Base-by-base conservation (phyloP, 2,329 filamentous ascomycete species). In the Podosphaera fusca region DNA sequence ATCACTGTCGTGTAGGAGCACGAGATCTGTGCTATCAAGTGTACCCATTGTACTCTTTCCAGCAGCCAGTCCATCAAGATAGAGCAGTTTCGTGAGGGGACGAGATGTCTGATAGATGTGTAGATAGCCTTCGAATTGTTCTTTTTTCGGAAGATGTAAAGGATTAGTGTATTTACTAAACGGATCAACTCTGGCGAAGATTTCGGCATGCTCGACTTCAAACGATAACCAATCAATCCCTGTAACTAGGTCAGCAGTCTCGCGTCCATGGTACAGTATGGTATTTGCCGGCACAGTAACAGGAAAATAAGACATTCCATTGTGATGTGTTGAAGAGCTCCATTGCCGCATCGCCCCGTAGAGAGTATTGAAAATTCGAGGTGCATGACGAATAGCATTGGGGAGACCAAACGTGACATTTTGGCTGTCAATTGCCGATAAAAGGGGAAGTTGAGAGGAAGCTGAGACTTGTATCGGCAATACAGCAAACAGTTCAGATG, bases 191-290 rank as follows among this genome's bases (percentile, higher is more conserved):
- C 35, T 38, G 5, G 35, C 10, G 68, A 88, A 87, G 2, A 72
- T 65, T 61, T 83, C 72, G 0, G 84, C 81, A 67, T 88, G 85
- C 63, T 88, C 84, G 2, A 82, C 75, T 66, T 88, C 84, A 64
- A 87, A 88, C 0, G 85, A 84, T 1, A 88, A 71, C 83, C 84
- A 87, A 63, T 87, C 80, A 2, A 73, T 75, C 0, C 73, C 75
- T 2, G 68, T 67, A 0, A 84, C 73, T 0, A 73, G 70, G 1
- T 74, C 67, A 0, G 70, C 61, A 0, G 64, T 66, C 7, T 61
- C 61, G 82, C 8, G 80, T 80, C 85, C 84, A 64, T 88, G 84
- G 63, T 87, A 85, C 8, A 87, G 67, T 40, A 81, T 69, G 0
- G 79, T 82, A 2, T 79, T 82, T 21, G 72, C 70, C 0, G 84